These are phyloP conservation scores for Medicago ruthenica DNA, from an alignment of 306 rosid genomes.

Conservation along the genomic window DNA sequence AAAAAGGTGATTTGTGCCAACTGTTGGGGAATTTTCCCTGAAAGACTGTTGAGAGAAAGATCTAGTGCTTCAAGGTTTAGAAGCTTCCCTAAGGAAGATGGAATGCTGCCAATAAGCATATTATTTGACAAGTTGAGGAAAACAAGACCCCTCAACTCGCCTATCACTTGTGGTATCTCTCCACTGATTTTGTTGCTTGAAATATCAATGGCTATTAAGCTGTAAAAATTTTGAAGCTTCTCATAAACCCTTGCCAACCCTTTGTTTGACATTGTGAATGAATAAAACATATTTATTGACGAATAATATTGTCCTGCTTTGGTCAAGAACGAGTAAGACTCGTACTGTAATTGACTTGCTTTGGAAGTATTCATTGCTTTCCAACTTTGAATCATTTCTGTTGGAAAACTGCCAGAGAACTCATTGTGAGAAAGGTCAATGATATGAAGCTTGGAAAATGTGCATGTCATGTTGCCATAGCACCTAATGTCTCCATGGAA, in stretches of 20 bases:
- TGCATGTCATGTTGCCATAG: neutral
- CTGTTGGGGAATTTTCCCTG: slow-evolving; percentile 41
- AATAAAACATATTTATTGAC: neutral
- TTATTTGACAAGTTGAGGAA: slow-evolving; percentile 42
- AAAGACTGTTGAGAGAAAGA: slow-evolving; percentile 38
- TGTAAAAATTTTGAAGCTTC: neutral
- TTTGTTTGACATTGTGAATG: slow-evolving; percentile 33
- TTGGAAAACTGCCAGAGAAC: slow-evolving; percentile 26
- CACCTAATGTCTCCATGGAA: slow-evolving; percentile 27
- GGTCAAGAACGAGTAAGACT: neutral
- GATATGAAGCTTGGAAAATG: slow-evolving; percentile 42
- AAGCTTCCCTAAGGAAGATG: slow-evolving; percentile 40
- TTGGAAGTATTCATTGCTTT: slow-evolving; percentile 17
- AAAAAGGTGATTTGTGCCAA: slow-evolving; percentile 36
- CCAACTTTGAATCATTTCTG: slow-evolving; percentile 18
- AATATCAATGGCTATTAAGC: slow-evolving; percentile 34
- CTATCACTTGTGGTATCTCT: slow-evolving; percentile 28
- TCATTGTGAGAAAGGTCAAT: slow-evolving; percentile 42
- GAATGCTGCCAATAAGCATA: slow-evolving; percentile 34
- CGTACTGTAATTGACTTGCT: slow-evolving; percentile 12
- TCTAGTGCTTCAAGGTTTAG: slow-evolving; percentile 41
- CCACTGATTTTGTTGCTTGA: slow-evolving; percentile 46
- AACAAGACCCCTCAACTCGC: slow-evolving; percentile 24
- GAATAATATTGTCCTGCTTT: neutral
- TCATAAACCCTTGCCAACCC: slow-evolving; percentile 8